Evolutionary conservation across 208 protist genomes (phyloP).

Genomic region (Blastocrithidia nonstop): DNA sequence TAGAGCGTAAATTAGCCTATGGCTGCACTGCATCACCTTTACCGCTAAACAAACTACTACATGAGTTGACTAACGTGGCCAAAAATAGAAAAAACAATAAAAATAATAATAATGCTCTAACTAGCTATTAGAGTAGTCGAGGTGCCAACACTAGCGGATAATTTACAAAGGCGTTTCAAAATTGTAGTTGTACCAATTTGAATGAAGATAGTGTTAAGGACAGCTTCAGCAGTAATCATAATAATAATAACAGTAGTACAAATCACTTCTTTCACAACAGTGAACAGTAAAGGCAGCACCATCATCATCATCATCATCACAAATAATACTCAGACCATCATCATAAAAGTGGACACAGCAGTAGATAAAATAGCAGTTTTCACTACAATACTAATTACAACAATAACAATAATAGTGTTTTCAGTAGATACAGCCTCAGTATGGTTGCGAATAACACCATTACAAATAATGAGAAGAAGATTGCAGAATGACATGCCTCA

Average conservation of each 20-base stretch:
- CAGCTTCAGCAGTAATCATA: too few species aligned
- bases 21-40: conserved; percentile 26
- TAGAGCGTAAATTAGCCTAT: conserved; percentile 69
- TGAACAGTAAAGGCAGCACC: too few species aligned
- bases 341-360: too few species aligned
- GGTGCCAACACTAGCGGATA: too few species aligned
- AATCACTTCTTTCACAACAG: too few species aligned
- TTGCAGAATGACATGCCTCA: conserved; percentile 10
- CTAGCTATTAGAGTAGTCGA: background rate
- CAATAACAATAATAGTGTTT: conserved; percentile 3
- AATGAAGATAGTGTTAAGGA: too few species aligned
- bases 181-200: too few species aligned
- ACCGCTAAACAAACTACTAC: background rate
- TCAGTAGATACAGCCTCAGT: conserved; percentile 5
- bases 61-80: background rate
- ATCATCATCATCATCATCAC: too few species aligned
- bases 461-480: background rate
- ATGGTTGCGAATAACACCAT: background rate
- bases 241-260: too few species aligned
- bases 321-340: too few species aligned
- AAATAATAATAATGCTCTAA: background rate
- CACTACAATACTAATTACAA: background rate
- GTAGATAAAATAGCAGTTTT: background rate
- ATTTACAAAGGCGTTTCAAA: too few species aligned
- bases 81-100: background rate